phyloP scores from a whole-genome alignment of 495 filamentous ascomycete genomes.

The Penicillium cinerascens region DNA sequence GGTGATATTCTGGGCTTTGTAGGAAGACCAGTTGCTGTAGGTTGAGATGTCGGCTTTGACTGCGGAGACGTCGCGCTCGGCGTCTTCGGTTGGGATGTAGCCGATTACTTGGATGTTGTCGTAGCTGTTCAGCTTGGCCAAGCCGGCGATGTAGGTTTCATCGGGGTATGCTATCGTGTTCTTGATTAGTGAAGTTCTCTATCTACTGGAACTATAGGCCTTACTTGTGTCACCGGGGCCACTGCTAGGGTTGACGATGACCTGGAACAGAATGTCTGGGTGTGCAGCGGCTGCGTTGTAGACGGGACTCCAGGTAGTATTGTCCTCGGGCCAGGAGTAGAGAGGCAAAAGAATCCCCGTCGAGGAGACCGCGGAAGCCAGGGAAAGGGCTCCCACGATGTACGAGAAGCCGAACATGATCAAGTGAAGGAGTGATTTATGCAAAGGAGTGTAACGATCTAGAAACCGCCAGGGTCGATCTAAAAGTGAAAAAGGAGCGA shows the following conservation, averaged over 20 bases:
- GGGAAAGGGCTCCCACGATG: slow-evolving; percentile 7
- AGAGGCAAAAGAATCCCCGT: slow-evolving; percentile 47
- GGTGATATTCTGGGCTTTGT: slow-evolving; percentile 26
- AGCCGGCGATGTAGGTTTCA: slow-evolving; percentile 26
- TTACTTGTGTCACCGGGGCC: slow-evolving; percentile 40
- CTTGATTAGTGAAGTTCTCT: no score
- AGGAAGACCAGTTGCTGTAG: slow-evolving; percentile 40
- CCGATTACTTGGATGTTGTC: slow-evolving; percentile 44
- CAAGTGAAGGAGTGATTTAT: neutral
- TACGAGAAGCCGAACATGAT: slow-evolving; percentile 11
- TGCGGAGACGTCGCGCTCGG: slow-evolving; percentile 18
- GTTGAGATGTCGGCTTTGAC: slow-evolving; percentile 37
- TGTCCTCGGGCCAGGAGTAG: slow-evolving; percentile 44
- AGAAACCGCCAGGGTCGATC: neutral
- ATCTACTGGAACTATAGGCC: neutral
- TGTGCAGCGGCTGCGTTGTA: slow-evolving; percentile 33
- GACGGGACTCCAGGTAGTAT: slow-evolving; percentile 41
- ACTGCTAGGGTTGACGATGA: slow-evolving; percentile 46
- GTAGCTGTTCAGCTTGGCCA: slow-evolving; percentile 39
- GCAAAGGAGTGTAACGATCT: neutral
- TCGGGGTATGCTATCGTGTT: slow-evolving; percentile 24
- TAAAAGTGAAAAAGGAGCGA: slow-evolving; percentile 10
- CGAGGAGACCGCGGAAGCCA: slow-evolving; percentile 10
- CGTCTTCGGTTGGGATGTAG: slow-evolving; percentile 44
- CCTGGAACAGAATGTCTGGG: slow-evolving; percentile 32